Conservation (phyloP, 495 filamentous ascomycete genomes). For the Penicillium verhagenii region DNA sequence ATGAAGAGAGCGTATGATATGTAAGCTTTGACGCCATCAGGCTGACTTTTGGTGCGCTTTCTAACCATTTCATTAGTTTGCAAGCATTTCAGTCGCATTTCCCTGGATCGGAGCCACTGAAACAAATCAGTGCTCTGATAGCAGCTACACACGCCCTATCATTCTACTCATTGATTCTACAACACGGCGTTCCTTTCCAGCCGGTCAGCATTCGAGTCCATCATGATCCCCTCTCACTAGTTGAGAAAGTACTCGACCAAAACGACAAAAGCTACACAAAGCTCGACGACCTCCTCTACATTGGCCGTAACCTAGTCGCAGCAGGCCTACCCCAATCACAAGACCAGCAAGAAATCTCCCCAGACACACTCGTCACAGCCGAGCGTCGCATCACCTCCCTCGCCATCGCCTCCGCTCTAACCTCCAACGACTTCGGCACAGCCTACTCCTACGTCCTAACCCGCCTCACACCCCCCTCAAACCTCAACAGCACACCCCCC, state of each 20-base stretch:
- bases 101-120: conserved; percentile 51
- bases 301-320: conserved; percentile 73
- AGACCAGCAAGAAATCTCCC: conserved; percentile 6
- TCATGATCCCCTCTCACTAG: conserved; percentile 76
- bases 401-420: conserved; percentile 83
- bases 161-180: conserved; percentile 82
- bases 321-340: conserved; percentile 51
- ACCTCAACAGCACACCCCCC: conserved; percentile 30
- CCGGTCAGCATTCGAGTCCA: conserved; percentile 88
- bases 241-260: conserved; percentile 83
- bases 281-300: conserved; percentile 76
- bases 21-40: conserved; percentile 44
- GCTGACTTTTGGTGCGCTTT: not conserved
- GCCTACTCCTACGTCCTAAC: conserved; percentile 93
- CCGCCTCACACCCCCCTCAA: conserved; percentile 45
- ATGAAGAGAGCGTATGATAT: conserved; percentile 83
- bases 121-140: conserved; percentile 66
- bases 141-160: conserved; percentile 83
- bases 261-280: conserved; percentile 84
- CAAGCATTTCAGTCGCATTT: conserved; percentile 68
- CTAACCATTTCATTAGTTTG: conserved; percentile 48
- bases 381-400: conserved; percentile 78
- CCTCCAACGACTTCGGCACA: conserved; percentile 91
- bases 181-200: conserved; percentile 88
- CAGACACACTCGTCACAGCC: conserved; percentile 33